These are phyloP conservation scores for Mycosphaerella sp. DNA, from an alignment of 2,329 filamentous ascomycete species.

Conservation along the genomic window DNA sequence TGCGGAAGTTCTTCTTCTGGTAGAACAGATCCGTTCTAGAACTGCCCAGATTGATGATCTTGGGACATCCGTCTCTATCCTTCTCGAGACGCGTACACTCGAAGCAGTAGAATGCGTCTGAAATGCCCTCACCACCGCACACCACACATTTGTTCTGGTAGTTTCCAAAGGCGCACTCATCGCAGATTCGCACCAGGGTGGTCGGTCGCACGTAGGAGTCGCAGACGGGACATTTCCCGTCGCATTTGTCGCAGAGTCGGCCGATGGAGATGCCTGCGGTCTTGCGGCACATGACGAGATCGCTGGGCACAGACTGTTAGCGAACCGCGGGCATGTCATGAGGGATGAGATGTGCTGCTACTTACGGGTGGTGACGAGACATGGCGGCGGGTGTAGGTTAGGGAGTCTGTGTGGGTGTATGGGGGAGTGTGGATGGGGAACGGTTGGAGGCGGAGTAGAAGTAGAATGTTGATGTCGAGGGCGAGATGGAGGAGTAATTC, in stretches of 20 bases:
- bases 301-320: constrained; percentile 48
- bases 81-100: constrained; percentile 97
- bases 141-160: constrained; percentile 99
- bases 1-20: constrained; percentile 66
- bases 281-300: constrained; percentile 99
- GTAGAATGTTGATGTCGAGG: no score
- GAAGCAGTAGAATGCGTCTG: constrained; percentile 98
- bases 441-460: no score
- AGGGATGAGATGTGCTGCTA: constrained; percentile 26
- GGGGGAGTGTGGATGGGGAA: no score
- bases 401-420: no score
- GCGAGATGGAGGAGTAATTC: no score
- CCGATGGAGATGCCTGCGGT: constrained; percentile 96
- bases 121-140: constrained; percentile 96
- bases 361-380: constrained; percentile 91
- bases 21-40: constrained; percentile 86
- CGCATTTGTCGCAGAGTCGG: constrained; percentile 98
- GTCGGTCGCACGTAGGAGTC: constrained; percentile 98
- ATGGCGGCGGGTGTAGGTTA: constrained; percentile 44
- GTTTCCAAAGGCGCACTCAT: constrained; percentile 99
- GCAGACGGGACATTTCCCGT: constrained; percentile 98
- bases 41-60: constrained; percentile 98
- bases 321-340: neutral
- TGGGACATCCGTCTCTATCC: constrained; percentile 93
- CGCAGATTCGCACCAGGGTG: constrained; percentile 95